Evolutionary conservation across 2,329 filamentous ascomycete species (phyloP), one percentile per base, ranked within the genome.

Genomic region (Verticillium isaacii): DNA sequence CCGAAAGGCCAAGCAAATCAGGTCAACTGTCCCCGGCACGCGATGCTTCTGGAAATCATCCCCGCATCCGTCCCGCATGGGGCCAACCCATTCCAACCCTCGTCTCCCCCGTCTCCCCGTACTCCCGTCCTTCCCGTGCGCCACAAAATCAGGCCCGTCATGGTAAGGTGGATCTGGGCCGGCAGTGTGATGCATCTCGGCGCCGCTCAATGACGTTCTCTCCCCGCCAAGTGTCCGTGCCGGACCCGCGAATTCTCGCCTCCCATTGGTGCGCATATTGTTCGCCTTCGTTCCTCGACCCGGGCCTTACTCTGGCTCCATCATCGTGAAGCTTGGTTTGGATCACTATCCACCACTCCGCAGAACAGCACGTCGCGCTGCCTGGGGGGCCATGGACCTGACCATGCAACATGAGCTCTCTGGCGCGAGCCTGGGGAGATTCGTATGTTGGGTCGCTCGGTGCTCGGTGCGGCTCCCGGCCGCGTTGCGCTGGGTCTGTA

Each of bases 171-270:
- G 45, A 8, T 52, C 45, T 25, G 23, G 45, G 45, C 45, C 19
- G 19, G 45, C 45, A 23, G 8, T 4, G 45, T 36, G 19, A 19
- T 11, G 45, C 45, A 23, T 23, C 45, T 52, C 45, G 45, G 45
- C 45, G 25, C 56, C 29, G 25, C 36, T 23, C 57, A 41, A 58
- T 58, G 57, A 58, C 57, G 57, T 58, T 25, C 57, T 58, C 11
- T 17, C 19, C 25, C 17, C 17, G 17, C 15, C 32, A 23, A 37
- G 57, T 29, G 25, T 3, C 25, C 39, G 50, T 29, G 19, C 19
- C 56, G 34, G 37, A 36, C 11, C 37, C 19, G 37, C 25, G 19
- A 15, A 6, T 14, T 34, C 15, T n/a, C n/a, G 25, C 6, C 36
- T 32, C 37, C 19, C 23, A 58, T 58, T 58, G 57, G 57, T 41